Percentiles rank a stretch among this genome's conserved stretches.
Conservation (phyloP, 257 asterid species). For the Solanum okadae region DNA sequence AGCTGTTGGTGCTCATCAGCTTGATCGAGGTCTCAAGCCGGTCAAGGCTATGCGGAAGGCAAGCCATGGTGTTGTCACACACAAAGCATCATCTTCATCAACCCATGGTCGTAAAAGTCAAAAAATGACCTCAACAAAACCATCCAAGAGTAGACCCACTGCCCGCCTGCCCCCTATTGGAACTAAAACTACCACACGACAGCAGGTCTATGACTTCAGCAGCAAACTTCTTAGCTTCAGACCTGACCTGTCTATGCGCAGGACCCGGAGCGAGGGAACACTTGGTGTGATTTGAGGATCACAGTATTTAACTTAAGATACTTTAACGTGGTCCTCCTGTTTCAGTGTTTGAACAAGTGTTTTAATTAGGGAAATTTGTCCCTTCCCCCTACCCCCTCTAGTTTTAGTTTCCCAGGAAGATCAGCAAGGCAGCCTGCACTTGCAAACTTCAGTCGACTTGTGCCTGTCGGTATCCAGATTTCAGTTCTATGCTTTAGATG, state of each 20-base stretch:
- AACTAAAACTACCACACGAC: slow-evolving; percentile 27
- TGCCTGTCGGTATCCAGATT: neutral
- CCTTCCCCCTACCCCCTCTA: neutral
- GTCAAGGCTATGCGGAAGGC: slow-evolving; percentile 54
- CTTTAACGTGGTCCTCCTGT: neutral
- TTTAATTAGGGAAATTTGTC: neutral
- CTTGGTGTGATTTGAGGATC: slow-evolving; percentile 46
- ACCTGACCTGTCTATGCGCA: slow-evolving; percentile 38
- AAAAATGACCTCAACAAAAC: slow-evolving; percentile 30
- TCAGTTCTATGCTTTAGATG: neutral
- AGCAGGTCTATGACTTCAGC: slow-evolving; percentile 20
- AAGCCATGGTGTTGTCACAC: slow-evolving; percentile 32
- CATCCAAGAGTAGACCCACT: slow-evolving; percentile 38
- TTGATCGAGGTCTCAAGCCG: slow-evolving; percentile 39
- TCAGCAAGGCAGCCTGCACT: neutral
- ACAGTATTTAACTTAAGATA: neutral
- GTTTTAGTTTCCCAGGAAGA: neutral
- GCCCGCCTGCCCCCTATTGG: slow-evolving; percentile 54
- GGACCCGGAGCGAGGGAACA: slow-evolving; percentile 84
- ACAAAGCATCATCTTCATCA: slow-evolving; percentile 45
- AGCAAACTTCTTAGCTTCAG: slow-evolving; percentile 32
- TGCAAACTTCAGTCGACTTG: neutral
- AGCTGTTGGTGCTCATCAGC: slow-evolving; percentile 45
- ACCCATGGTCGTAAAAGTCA: slow-evolving; percentile 57
- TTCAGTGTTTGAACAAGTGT: neutral